Evolutionary conservation across 352 stramenopile genomes (phyloP), one percentile per base, ranked within the genome.

Genomic region (Phytophthora pistaciae): DNA sequence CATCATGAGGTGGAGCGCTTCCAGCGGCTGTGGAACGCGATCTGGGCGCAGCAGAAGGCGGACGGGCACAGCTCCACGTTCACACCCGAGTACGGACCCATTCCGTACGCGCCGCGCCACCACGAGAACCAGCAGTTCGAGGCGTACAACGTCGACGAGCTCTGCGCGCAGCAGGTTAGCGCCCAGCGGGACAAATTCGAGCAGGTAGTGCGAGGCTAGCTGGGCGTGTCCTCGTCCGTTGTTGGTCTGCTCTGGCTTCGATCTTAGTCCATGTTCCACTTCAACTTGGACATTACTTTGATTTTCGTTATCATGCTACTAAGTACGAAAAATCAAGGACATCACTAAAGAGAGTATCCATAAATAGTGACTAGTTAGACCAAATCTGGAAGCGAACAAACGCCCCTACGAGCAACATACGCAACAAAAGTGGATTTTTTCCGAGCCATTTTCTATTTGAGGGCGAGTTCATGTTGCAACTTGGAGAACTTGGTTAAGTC

Each of bases 71-170:
- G 56, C 18, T 71, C 83, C 38, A 93, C 83, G 29, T 91, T 93
- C 70, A 93, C 85, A 27, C 82, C 85, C 5, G 85, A 93, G 72
- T 93, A 93, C 55, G 85, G 85, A n/a, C 83, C 85, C 0, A 80
- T 83, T 18, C 83, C 85, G 59, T 93, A 93, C 71, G 81, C 83
- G 0, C 83, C 79, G 10, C 68, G 72, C 1, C 64, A 84, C 20
- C 60, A 64, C 7, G 57, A 75, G 3, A 44, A 85, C 20, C 25
- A 40, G 13, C 68, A 78, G 7, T 56, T 64, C 0, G 80, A 86
- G 42, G 78, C 77, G 3, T 89, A 90, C 64, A 77, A 90, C 65
- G 65, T 91, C 42, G 83, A 91, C 42, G 67, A 60, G 38, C 66
- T 90, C 6, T 90, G 81, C 20, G 71, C 62, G 16, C 64, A 80